A percentile compares a stretch with the other conserved stretches of the same genome.
These are phyloP conservation scores for Protea cynaroides DNA, from an alignment of 164 flowering plant species.

Conservation along the genomic window DNA sequence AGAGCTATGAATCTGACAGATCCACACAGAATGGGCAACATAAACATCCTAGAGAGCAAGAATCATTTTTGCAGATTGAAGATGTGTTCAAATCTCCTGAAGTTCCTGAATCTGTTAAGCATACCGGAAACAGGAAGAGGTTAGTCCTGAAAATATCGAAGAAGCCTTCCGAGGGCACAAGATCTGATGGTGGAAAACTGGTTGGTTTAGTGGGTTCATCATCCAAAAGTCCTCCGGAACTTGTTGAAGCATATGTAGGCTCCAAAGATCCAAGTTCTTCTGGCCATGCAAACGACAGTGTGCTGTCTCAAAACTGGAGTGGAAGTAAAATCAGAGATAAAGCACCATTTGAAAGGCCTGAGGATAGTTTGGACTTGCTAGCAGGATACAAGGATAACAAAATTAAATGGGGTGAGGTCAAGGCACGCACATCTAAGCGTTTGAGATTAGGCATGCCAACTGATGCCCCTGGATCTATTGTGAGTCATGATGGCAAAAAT, in stretches of 20 bases:
- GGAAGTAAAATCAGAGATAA: constrained; percentile 12
- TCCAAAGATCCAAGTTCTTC: constrained; percentile 21
- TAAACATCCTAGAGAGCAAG: constrained; percentile 52
- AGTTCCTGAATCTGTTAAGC: constrained; percentile 27
- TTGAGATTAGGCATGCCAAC: constrained; percentile 29
- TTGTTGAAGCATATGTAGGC: constrained; percentile 10
- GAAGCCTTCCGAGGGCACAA: constrained; percentile 23
- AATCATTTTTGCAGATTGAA: constrained; percentile 26
- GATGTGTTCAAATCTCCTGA: constrained; percentile 22
- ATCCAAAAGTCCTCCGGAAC: constrained; percentile 28
- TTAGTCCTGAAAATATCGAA: constrained; percentile 62
- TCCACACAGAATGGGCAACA: constrained; percentile 29
- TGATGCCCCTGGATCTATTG: constrained; percentile 23
- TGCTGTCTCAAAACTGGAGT: constrained; percentile 8
- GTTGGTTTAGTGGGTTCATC: constrained; percentile 33
- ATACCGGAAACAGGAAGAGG: constrained; percentile 43
- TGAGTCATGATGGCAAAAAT: constrained; percentile 9
- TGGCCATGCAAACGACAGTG: constrained; percentile 11
- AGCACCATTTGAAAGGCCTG: constrained; percentile 15
- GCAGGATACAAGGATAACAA: constrained; percentile 40
- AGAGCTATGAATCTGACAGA: constrained; percentile 60
- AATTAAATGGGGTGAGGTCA: constrained; percentile 84
- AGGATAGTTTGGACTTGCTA: constrained; percentile 26
- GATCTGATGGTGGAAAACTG: constrained; percentile 8
- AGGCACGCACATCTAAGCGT: constrained; percentile 77